Percentiles rank a stretch among this genome's conserved stretches.
phyloP scores from a whole-genome alignment of 805 yeast genomes.

The Blastobotrys terrestris region DNA sequence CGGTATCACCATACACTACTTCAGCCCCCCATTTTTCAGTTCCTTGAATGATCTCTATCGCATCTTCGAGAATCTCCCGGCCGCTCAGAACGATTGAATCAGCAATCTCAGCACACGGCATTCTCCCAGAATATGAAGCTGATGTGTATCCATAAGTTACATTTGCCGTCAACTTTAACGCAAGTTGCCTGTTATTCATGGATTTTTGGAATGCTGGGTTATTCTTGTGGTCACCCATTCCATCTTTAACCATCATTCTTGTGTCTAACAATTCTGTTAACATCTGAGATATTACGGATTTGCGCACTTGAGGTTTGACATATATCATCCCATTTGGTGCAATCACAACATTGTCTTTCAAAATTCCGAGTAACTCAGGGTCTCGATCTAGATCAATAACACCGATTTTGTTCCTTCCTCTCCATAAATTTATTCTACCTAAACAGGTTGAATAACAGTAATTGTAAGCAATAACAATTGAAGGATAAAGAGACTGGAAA shows the following conservation, averaged over 20 bases:
- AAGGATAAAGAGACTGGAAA: slow-evolving; percentile 91
- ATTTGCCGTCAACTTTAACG: slow-evolving; percentile 83
- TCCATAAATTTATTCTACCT: slow-evolving; percentile 30
- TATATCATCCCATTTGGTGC: slow-evolving; percentile 88
- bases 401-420: slow-evolving; percentile 34
- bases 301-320: slow-evolving; percentile 57
- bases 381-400: slow-evolving; percentile 42
- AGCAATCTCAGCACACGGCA: slow-evolving; percentile 95
- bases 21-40: slow-evolving; percentile 70
- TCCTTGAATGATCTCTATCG: slow-evolving; percentile 62
- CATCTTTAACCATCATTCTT: slow-evolving; percentile 68
- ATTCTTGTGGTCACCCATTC: slow-evolving; percentile 47
- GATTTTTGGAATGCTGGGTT: slow-evolving; percentile 36
- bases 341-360: slow-evolving; percentile 47
- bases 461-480: slow-evolving; percentile 85
- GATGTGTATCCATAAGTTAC: slow-evolving; percentile 96
- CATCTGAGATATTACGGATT: slow-evolving; percentile 77
- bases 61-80: slow-evolving; percentile 69
- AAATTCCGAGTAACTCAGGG: slow-evolving; percentile 49
- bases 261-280: slow-evolving; percentile 74
- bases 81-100: slow-evolving; percentile 92
- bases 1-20: slow-evolving; percentile 96
- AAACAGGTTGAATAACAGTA: slow-evolving; percentile 48
- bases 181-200: slow-evolving; percentile 73
- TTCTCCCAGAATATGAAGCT: slow-evolving; percentile 91